Evolutionary conservation across 306 rosid genomes (phyloP).

Genomic region (cucumber (Cucumis sativus)): DNA sequence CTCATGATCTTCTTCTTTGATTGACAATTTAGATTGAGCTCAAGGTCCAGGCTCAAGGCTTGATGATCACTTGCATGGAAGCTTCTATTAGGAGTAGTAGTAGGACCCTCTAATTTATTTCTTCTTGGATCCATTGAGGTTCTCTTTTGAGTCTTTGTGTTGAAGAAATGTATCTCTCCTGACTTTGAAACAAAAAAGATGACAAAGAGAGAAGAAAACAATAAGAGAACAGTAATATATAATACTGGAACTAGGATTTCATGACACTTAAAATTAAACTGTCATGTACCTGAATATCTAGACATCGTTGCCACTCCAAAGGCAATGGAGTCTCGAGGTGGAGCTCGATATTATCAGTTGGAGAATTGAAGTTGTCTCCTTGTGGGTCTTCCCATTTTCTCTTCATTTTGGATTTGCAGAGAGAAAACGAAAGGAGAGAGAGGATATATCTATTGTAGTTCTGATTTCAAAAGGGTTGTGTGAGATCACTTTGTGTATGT

Average conservation of each 20-base stretch:
- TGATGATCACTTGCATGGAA: not conserved
- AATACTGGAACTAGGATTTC: too few relatives aligned
- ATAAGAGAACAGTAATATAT: not conserved
- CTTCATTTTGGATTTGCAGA: conserved; percentile 15
- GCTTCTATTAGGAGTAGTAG: not conserved
- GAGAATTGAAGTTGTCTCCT: conserved; percentile 25
- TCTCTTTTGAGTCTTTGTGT: conserved; percentile 48
- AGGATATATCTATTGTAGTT: not conserved
- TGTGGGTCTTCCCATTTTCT: conserved; percentile 19
- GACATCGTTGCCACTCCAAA: conserved; percentile 65
- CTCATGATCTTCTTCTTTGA: not conserved
- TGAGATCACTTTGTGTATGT: not conserved
- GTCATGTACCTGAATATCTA: conserved; percentile 52
- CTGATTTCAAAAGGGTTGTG: not conserved
- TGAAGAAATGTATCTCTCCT: conserved; percentile 58
- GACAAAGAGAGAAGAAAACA: not conserved
- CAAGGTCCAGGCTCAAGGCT: conserved; percentile 64
- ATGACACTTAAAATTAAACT: too few relatives aligned
- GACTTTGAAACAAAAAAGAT: conserved; percentile 26
- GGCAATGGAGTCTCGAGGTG: conserved; percentile 51
- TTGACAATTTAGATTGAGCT: conserved; percentile 60
- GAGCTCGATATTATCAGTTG: conserved; percentile 33
- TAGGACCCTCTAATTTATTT: conserved; percentile 9
- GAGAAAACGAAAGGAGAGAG: not conserved
- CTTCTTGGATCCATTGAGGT: conserved; percentile 36